Evolutionary conservation across 495 filamentous ascomycete genomes (phyloP), one percentile per base, ranked within the genome.

Genomic region (Penicillium daleae): DNA sequence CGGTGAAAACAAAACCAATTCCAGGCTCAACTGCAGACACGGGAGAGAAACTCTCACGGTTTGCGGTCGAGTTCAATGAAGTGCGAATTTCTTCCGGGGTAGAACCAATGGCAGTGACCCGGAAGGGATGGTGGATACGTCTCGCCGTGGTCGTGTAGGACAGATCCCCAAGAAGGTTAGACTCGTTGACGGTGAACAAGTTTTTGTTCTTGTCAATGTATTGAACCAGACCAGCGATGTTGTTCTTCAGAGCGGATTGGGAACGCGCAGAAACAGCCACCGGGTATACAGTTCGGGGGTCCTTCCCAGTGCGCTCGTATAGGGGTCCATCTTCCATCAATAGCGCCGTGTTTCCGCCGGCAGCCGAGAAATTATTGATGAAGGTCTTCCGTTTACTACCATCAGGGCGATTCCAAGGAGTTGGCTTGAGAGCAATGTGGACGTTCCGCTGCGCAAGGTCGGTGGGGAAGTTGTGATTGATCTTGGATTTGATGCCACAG

Each of bases 141-240:
- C 92, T 85, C 49, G 92, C 92, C 10, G 92, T 95, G 1, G 89
- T 91, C 6, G 90, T 92, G 73, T 96, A 96, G 6, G 92, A 87
- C 6, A 95, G 59, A 46, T 63, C 74, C 66, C 68, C 76, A 71
- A 71, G 70, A 64, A 67, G 70, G 62, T 66, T 81, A 67, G 66
- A 73, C 60, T 71, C 74, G 52, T 77, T 76, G 27, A 74, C 66
- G 57, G 73, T 72, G 63, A 78, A 80, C 27, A 71, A 58, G 15
- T 78, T 75, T 21, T 73, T 79, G 66, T 86, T 79, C 1, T 77
- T 71, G 57, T 81, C 75, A 48, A 89, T 69, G 62, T 82, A 87
- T 29, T 82, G 71, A 27, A 82, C 66, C 1, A 87, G 66, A 62
- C 78, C 77, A 26, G 73, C 68, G 50, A 86, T 76, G 67, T 87